phyloP scores from a whole-genome alignment of 2,329 filamentous ascomycete species.

The Chlorencoelia australis region DNA sequence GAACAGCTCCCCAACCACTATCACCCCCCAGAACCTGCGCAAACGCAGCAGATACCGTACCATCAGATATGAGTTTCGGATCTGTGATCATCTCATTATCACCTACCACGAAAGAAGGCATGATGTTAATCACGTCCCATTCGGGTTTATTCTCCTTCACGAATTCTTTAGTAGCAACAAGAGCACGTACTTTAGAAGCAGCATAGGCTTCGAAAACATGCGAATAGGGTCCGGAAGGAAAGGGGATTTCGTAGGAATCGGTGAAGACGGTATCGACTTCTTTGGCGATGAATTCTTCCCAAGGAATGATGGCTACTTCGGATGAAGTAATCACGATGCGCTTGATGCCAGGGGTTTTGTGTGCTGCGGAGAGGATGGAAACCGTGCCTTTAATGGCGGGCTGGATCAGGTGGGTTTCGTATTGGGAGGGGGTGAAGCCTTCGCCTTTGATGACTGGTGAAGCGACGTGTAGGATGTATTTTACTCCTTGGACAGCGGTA shows the following conservation, averaged over 20 bases:
- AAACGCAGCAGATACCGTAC: conserved; percentile 12
- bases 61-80: conserved; percentile 10
- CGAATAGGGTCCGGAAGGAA: conserved; percentile 13
- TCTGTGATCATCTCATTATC: conserved; percentile 17
- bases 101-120: conserved; percentile 17
- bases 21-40: conserved; percentile 13
- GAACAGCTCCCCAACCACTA: conserved; percentile 12
- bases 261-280: conserved; percentile 18
- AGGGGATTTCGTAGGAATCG: conserved; percentile 14
- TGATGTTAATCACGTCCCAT: conserved; percentile 20
- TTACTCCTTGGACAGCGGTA: conserved; percentile 30
- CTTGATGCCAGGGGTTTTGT: conserved; percentile 28
- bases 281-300: conserved; percentile 15
- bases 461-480: conserved; percentile 28
- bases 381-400: conserved; percentile 30
- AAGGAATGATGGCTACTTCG: conserved; percentile 33
- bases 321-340: conserved; percentile 36
- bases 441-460: conserved; percentile 18
- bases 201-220: conserved; percentile 24
- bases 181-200: conserved; percentile 23
- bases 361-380: conserved; percentile 30
- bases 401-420: conserved; percentile 20
- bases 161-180: conserved; percentile 21
- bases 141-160: conserved; percentile 12
- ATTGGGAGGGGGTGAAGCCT: conserved; percentile 38